phyloP scores from a whole-genome alignment of 768 basidiomycete genomes.

The Pleurotus tuoliensis region DNA sequence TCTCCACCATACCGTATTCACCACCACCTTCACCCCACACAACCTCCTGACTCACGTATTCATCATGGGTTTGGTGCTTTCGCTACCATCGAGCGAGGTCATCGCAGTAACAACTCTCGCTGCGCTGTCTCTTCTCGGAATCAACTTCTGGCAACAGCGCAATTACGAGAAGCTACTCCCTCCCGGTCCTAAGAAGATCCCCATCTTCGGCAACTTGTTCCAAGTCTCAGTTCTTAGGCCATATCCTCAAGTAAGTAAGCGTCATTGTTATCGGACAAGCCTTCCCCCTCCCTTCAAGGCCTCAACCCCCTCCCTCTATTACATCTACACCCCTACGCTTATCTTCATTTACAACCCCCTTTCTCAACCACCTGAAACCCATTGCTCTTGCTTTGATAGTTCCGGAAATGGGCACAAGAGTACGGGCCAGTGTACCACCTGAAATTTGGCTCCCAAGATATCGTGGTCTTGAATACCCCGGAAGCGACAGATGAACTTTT shows the following conservation, averaged over 20 bases:
- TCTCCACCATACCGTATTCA: no score
- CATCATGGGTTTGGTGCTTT: no score
- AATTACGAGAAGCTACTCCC: constrained; percentile 13
- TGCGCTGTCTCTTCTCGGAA: not conserved
- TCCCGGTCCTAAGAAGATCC: constrained; percentile 24
- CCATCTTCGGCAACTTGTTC: constrained; percentile 27
- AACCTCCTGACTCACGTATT: no score
- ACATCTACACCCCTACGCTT: no score
- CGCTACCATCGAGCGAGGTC: no score
- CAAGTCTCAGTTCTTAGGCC: constrained; percentile 21
- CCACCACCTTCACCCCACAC: no score
- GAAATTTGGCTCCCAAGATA: constrained; percentile 20
- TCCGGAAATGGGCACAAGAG: constrained; percentile 22
- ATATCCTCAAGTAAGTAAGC: constrained; percentile 17
- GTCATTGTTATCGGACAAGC: no score
- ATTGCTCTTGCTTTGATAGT: constrained; percentile 9
- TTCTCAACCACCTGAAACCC: no score
- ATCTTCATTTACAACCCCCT: no score
- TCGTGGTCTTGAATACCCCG: constrained; percentile 20
- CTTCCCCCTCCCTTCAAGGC: no score
- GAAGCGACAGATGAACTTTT: constrained; percentile 20
- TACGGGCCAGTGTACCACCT: constrained; percentile 26
- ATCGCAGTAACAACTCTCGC: no score
- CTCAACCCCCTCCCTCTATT: no score
- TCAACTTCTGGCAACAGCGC: not conserved